phyloP scores from a whole-genome alignment of 805 yeast genomes.

The Barnettozyma vustinii region DNA sequence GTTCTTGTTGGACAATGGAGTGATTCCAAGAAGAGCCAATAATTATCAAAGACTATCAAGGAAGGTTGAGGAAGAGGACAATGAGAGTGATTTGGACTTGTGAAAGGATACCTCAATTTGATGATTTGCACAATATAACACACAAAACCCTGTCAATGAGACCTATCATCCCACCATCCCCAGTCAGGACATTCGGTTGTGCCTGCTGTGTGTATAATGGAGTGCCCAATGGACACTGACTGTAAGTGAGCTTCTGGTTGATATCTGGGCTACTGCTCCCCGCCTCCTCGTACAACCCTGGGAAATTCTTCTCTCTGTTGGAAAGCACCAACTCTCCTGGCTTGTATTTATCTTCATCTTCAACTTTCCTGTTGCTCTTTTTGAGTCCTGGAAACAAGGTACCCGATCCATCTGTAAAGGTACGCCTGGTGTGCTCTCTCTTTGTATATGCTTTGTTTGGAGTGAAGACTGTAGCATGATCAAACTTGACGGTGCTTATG shows the following conservation, averaged over 20 bases:
- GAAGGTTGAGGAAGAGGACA: conserved; percentile 15
- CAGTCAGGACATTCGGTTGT: neutral
- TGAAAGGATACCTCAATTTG: neutral
- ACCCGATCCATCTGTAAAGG: neutral
- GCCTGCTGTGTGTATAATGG: neutral
- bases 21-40: conserved; percentile 31
- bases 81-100: conserved; percentile 36
- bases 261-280: neutral
- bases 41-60: conserved; percentile 22
- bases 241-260: neutral
- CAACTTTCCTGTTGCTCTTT: neutral
- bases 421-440: neutral
- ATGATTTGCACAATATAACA: conserved; percentile 3
- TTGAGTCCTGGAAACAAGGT: neutral
- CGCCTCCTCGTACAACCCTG: neutral
- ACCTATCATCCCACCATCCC: neutral
- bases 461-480: neutral
- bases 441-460: neutral
- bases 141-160: neutral
- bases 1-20: conserved; percentile 28
- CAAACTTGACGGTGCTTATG: neutral
- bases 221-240: neutral
- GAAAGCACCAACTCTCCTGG: conserved; percentile 10
- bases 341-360: neutral
- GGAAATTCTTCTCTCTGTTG: conserved; percentile 8